Evolutionary conservation across 169 alveolate species (phyloP), one percentile per base, ranked within the genome.

Genomic region (Babesia sp.): DNA sequence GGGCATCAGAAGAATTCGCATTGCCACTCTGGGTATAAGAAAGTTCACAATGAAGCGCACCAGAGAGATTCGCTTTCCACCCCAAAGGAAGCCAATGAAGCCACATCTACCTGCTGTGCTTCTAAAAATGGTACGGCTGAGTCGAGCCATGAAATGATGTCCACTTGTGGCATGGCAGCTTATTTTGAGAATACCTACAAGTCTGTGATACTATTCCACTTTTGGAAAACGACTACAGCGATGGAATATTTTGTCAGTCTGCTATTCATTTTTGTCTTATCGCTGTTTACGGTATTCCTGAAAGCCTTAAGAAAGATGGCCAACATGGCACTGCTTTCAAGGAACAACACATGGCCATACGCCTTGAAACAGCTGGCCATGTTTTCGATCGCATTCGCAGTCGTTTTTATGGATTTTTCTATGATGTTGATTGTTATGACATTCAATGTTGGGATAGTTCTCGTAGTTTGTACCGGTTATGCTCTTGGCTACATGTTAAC

Each of bases 381-480:
- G 55, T 78, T 70, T 46, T 24, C 70, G 46, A 29, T 88, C 31
- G 80, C 93, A 12, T 76, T 84, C 50, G 44, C 57, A 26, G 83
- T 79, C 29, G 71, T 67, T 26, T 34, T 80, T 28, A 58, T 86
- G 90, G 93, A 88, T 67, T 88, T 81, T 41, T 44, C 69, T 29
- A 54, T 88, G 69, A 88, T 88, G 93, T 60, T 88, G 53, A 60
- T 88, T 37, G 90, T 84, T 31, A 88, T 88, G 93, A 81, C 90
- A 28, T 88, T 79, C 82, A 88, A 88, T 55, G 90, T 88, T 26
- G 93, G 91, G 20, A 61, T 84, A 44, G 77, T 88, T 53, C 34
- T 88, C 4, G 79, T 85, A 26, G 86, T 84, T 20, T 68, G 77
- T 70, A 24, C 79, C 20, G 93, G 85, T 16, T 84, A 80, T 72